A percentile compares a stretch with the other conserved stretches of the same genome.
Conservation (phyloP, 1,284 basidiomycete species). For the Tilletia horrida region DNA sequence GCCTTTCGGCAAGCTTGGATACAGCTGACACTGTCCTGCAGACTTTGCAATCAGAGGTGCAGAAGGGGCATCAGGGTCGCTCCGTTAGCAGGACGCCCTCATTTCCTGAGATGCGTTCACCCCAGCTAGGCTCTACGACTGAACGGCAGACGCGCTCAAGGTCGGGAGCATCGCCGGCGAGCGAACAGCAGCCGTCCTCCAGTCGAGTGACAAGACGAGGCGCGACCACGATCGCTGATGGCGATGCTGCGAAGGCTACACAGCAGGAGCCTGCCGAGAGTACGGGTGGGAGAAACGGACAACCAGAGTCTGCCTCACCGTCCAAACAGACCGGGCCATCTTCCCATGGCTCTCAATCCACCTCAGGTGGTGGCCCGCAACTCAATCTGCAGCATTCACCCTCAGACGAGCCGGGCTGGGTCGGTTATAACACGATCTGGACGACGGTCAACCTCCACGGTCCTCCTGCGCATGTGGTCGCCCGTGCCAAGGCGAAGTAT, state of each 20-base stretch:
- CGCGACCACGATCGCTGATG: not conserved
- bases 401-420: constrained; percentile 4
- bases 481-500: not conserved
- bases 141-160: no score
- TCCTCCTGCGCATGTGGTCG: not conserved
- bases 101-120: no score
- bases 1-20: no score
- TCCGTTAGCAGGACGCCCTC: no score
- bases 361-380: not conserved
- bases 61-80: no score
- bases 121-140: no score
- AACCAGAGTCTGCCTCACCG: no score
- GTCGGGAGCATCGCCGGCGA: no score
- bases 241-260: not conserved
- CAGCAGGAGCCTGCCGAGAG: not conserved
- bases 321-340: not conserved
- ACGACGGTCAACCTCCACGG: constrained; percentile 9
- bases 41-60: no score
- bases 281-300: not conserved
- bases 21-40: no score
- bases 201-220: no score
- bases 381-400: constrained; percentile 1
- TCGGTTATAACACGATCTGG: constrained; percentile 11
- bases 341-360: not conserved
- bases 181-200: no score